Conservation (phyloP, 1,284 basidiomycete genomes). For the Butyriboletus appendiculatus region DNA sequence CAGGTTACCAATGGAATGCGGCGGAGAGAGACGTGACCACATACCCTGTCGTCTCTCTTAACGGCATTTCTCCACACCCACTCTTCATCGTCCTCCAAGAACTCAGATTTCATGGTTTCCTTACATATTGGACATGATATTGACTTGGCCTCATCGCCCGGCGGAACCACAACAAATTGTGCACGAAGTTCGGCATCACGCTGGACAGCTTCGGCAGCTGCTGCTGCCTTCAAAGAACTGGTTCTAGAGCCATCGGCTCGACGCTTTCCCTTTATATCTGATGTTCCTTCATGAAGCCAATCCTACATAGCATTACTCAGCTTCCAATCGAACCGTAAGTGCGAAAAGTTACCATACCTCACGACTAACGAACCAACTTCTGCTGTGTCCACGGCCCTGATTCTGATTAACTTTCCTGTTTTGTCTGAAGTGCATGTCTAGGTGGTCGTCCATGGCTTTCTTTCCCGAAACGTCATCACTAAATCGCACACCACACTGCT, state of each 20-base stretch:
- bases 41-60: conserved; percentile 77
- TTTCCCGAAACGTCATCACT: conserved; percentile 71
- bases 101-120: conserved; percentile 91
- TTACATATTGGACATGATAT: conserved; percentile 97
- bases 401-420: conserved; percentile 89
- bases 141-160: conserved; percentile 78
- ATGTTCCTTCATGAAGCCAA: conserved; percentile 73
- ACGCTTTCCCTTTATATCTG: conserved; percentile 67
- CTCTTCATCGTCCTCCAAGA: conserved; percentile 95
- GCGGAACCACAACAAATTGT: conserved; percentile 85
- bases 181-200: conserved; percentile 74
- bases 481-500: conserved; percentile 93
- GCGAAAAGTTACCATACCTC: conserved; percentile 58
- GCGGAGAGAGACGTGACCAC: conserved; percentile 32
- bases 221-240: conserved; percentile 55
- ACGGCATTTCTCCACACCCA: conserved; percentile 98
- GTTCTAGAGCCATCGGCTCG: conserved; percentile 52
- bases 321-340: conserved; percentile 7
- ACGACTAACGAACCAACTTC: conserved; percentile 87
- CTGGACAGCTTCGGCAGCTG: conserved; percentile 68
- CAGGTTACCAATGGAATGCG: neutral
- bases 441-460: conserved; percentile 82
- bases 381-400: conserved; percentile 83
- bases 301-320: conserved; percentile 52
- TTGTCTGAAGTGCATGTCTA: conserved; percentile 97